Evolutionary conservation across 2,329 filamentous ascomycete genomes (phyloP).

Genomic region (Monosporascus ibericus): DNA sequence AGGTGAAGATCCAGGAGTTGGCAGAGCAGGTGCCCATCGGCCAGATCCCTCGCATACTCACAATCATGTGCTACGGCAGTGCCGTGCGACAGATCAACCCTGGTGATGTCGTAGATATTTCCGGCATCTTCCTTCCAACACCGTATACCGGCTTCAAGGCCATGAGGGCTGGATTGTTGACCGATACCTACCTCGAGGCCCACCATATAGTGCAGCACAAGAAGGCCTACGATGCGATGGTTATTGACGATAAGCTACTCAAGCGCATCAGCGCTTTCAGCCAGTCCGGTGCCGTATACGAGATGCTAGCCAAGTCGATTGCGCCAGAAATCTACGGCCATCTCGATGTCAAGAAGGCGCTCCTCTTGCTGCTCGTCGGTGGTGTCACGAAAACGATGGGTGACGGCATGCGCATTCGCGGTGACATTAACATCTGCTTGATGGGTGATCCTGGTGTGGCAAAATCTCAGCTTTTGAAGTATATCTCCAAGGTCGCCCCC

Average conservation of each 20-base stretch:
- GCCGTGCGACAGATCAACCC: constrained; percentile 84
- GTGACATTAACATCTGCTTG: constrained; percentile 96
- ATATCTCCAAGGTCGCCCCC: constrained; percentile 96
- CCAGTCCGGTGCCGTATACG: constrained; percentile 86
- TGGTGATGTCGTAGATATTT: constrained; percentile 88
- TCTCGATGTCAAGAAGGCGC: constrained; percentile 93
- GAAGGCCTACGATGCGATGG: constrained; percentile 92
- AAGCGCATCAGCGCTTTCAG: constrained; percentile 81
- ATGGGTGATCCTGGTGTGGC: constrained; percentile 99
- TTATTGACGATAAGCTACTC: constrained; percentile 72
- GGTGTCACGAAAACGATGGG: constrained; percentile 96
- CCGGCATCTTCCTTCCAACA: constrained; percentile 92
- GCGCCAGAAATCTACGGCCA: constrained; percentile 97
- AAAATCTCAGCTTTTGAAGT: constrained; percentile 96
- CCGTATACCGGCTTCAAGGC: constrained; percentile 99
- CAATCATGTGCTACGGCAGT: constrained; percentile 81
- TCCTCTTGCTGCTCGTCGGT: constrained; percentile 90
- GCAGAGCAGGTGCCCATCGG: constrained; percentile 98
- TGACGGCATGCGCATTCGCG: constrained; percentile 97
- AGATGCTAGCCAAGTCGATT: constrained; percentile 91
- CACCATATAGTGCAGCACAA: constrained; percentile 95
- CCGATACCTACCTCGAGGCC: constrained; percentile 93
- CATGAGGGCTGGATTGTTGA: constrained; percentile 91
- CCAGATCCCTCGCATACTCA: constrained; percentile 89
- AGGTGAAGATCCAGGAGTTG: constrained; percentile 98